Base-by-base conservation (phyloP, 345 rosid genomes). In the Clausena lansium region DNA sequence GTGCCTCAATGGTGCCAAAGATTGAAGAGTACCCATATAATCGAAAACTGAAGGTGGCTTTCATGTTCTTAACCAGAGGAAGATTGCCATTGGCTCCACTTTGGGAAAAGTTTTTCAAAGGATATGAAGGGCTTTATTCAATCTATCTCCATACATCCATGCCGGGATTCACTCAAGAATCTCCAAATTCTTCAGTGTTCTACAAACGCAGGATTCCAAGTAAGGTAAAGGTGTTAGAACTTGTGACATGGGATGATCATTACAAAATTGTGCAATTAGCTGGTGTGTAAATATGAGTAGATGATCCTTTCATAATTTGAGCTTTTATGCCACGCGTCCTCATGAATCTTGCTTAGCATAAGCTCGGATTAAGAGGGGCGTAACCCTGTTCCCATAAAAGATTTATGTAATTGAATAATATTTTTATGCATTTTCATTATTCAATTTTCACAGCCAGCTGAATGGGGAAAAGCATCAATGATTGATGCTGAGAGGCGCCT, bases 381-480 rank as follows among this genome's bases (percentile, higher is more conserved):
- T 41, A 41, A 10, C 10, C 4, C 13, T 41, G 14, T 10, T 41
- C 0, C 47, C 14, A 0, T 41, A 41, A 41, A 41, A 41, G 47
- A 41, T 41, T 10, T 3, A 45, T 45, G 50, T 13, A 45, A 45
- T 13, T 45, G 50, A 45, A 13, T 45, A 45, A 11, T 13, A 45
- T 45, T 45, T 45, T 45, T 2, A 52, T 52, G 7, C n/a, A 52
- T 52, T 52, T 17, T 52, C 20, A 52, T 10, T 52, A 5, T 74
- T 50, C 33, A 47, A 5, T 22, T 41, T 59, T 60, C 72, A 70
- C 82, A 86, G 86, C 74, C 60, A 11, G 85, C 65, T 13, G 54
- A 75, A 50, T 86, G 84, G 89, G 85, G 85, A 66, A 74, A 32
- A 22, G 60, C 81, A 45, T 75, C 81, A 35, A 81, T 86, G 83